These are phyloP conservation scores for Aquilaria yunnanensis DNA, from an alignment of 345 rosid species.

Conservation along the genomic window DNA sequence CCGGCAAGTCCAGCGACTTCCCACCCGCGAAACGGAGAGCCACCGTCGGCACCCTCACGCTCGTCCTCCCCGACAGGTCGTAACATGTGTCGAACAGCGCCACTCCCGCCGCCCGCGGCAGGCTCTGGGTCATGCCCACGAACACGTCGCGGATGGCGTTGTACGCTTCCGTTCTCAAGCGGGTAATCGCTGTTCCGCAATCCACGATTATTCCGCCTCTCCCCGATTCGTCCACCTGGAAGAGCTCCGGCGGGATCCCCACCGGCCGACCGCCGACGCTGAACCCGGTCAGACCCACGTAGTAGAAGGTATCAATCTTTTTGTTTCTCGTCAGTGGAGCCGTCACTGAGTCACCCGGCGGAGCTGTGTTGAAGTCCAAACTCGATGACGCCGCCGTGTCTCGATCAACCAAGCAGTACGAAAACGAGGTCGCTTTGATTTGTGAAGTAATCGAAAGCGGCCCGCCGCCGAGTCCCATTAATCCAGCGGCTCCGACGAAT, in stretches of 20 bases:
- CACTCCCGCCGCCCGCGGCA: slow-evolving; percentile 33
- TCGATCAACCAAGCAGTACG: slow-evolving; percentile 91
- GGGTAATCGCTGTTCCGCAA: slow-evolving; percentile 89
- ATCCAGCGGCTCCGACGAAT: slow-evolving; percentile 81
- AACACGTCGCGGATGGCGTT: slow-evolving; percentile 59
- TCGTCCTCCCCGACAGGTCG: slow-evolving; percentile 44
- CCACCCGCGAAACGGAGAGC: slow-evolving; percentile 59
- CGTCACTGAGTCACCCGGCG: slow-evolving; percentile 43
- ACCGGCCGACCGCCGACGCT: slow-evolving; percentile 70
- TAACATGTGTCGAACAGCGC: slow-evolving; percentile 89
- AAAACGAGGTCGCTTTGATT: slow-evolving; percentile 55
- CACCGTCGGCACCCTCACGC: slow-evolving; percentile 76
- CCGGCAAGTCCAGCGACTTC: slow-evolving; percentile 47
- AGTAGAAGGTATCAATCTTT: slow-evolving; percentile 68
- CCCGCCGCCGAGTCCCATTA: slow-evolving; percentile 90
- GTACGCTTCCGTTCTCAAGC: slow-evolving; percentile 53
- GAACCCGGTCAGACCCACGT: slow-evolving; percentile 56
- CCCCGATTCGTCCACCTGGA: slow-evolving; percentile 59
- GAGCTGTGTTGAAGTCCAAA: slow-evolving; percentile 45
- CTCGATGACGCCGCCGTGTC: slow-evolving; percentile 76
- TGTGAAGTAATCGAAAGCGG: slow-evolving; percentile 70
- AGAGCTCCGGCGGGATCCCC: slow-evolving; percentile 40
- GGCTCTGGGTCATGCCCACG: slow-evolving; percentile 32
- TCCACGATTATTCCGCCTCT: slow-evolving; percentile 79
- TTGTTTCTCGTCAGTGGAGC: slow-evolving; percentile 68